Percentiles rank a stretch among this genome's conserved stretches.
These are phyloP conservation scores for Domatiomyces catenatus DNA, from an alignment of 2,329 filamentous ascomycete species.

Conservation along the genomic window DNA sequence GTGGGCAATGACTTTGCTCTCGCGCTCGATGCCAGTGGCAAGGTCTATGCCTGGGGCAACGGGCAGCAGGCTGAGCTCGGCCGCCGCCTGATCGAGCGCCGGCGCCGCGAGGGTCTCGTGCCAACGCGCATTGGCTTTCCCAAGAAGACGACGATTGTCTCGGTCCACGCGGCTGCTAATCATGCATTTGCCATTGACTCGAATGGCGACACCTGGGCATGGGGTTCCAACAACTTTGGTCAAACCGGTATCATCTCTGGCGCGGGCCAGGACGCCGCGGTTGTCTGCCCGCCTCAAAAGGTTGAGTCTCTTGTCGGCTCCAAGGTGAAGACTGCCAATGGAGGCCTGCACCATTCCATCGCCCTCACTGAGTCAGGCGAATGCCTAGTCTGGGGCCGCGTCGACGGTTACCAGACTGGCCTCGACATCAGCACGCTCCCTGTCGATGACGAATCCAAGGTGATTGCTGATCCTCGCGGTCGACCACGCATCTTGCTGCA, in stretches of 20 bases:
- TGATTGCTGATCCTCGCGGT: constrained; percentile 45
- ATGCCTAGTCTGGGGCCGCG: constrained; percentile 44
- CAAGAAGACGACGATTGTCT: constrained; percentile 31
- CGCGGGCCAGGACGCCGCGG: constrained; percentile 43
- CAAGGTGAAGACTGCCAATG: constrained; percentile 51
- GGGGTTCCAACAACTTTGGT: constrained; percentile 78
- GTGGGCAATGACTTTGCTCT: constrained; percentile 58
- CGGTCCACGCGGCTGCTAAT: constrained; percentile 57
- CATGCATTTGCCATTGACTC: constrained; percentile 60
- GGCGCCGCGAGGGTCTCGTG: constrained; percentile 33
- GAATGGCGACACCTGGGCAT: constrained; percentile 56
- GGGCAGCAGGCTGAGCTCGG: constrained; percentile 58
- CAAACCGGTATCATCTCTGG: constrained; percentile 48
- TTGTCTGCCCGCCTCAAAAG: constrained; percentile 55
- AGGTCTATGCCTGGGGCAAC: constrained; percentile 56
- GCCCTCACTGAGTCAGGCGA: constrained; percentile 39
- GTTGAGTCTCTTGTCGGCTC: constrained; percentile 46
- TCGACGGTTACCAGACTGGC: constrained; percentile 46
- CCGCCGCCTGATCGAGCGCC: constrained; percentile 44
- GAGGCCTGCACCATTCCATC: constrained; percentile 61
- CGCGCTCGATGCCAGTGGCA: constrained; percentile 49
- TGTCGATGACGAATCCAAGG: constrained; percentile 32
- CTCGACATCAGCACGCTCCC: constrained; percentile 41
- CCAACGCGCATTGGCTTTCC: constrained; percentile 40
- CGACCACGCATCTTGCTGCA: constrained; percentile 54